These are phyloP conservation scores for Thelonectria rubi DNA, from an alignment of 2,329 filamentous ascomycete genomes.

Conservation along the genomic window DNA sequence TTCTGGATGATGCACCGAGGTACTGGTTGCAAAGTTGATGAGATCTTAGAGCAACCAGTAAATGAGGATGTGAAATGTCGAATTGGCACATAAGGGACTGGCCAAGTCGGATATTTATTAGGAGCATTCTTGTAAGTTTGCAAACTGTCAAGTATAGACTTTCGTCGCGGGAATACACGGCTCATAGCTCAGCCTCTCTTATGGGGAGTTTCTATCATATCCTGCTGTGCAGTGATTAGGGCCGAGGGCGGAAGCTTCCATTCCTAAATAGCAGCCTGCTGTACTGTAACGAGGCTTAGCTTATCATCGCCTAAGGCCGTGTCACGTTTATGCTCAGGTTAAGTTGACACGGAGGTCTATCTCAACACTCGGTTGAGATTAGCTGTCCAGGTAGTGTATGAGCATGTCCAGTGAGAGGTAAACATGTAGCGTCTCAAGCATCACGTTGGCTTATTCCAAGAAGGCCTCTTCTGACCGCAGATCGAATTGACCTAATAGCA, in stretches of 20 bases:
- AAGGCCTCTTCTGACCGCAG: background rate
- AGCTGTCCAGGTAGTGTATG: too few species aligned
- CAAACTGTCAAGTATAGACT: too few species aligned
- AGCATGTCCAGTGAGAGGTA: too few species aligned
- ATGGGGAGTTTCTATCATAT: background rate
- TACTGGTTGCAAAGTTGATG: background rate
- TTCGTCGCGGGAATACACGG: background rate
- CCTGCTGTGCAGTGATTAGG: background rate
- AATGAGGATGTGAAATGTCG: too few species aligned
- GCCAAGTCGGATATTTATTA: too few species aligned
- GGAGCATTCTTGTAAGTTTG: too few species aligned
- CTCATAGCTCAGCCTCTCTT: background rate
- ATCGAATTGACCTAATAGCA: background rate
- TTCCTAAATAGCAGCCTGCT: background rate
- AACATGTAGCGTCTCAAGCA: background rate
- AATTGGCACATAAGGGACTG: too few species aligned
- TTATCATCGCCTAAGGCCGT: background rate
- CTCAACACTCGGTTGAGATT: too few species aligned
- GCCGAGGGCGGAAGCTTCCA: too few species aligned
- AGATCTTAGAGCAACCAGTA: background rate
- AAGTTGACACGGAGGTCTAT: too few species aligned
- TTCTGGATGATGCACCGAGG: background rate
- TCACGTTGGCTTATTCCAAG: background rate
- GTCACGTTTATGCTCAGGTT: background rate
- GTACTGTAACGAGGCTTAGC: background rate